These are phyloP conservation scores for Rosa chinensis DNA, from an alignment of 306 rosid species.

Conservation along the genomic window DNA sequence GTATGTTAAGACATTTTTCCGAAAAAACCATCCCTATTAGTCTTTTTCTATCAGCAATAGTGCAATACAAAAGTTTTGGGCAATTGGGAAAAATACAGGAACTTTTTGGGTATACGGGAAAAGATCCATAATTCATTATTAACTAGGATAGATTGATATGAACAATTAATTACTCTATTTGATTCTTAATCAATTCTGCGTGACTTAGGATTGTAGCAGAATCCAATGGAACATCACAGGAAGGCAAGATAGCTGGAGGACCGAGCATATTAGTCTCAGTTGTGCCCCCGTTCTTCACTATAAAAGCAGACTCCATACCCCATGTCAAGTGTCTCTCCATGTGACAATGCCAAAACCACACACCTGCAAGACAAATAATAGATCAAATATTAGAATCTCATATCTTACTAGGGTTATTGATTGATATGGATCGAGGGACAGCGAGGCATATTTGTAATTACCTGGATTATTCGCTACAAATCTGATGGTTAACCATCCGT, in stretches of 20 bases:
- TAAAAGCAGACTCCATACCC: conserved; percentile 15
- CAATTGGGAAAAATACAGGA: too few relatives aligned
- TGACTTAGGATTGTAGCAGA: background rate
- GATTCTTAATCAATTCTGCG: background rate
- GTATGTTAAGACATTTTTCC: too few relatives aligned
- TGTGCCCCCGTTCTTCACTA: conserved; percentile 15
- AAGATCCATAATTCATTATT: too few relatives aligned
- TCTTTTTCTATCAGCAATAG: too few relatives aligned
- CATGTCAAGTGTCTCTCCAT: conserved; percentile 16
- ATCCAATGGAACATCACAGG: background rate
- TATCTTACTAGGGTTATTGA: background rate
- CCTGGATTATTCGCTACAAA: conserved; percentile 18
- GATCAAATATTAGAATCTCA: background rate
- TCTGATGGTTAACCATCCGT: conserved; percentile 18
- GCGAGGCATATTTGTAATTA: background rate
- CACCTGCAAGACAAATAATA: background rate
- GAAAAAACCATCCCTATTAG: too few relatives aligned
- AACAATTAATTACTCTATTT: too few relatives aligned
- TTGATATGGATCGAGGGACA: background rate
- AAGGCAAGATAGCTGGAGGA: conserved; percentile 12
- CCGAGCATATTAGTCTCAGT: conserved; percentile 4
- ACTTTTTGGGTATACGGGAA: too few relatives aligned
- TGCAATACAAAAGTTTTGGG: too few relatives aligned
- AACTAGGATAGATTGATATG: background rate
- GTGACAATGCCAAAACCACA: conserved; percentile 27